These are phyloP conservation scores for Lophium mytilinum DNA, from an alignment of 495 filamentous ascomycete genomes.

Conservation along the genomic window DNA sequence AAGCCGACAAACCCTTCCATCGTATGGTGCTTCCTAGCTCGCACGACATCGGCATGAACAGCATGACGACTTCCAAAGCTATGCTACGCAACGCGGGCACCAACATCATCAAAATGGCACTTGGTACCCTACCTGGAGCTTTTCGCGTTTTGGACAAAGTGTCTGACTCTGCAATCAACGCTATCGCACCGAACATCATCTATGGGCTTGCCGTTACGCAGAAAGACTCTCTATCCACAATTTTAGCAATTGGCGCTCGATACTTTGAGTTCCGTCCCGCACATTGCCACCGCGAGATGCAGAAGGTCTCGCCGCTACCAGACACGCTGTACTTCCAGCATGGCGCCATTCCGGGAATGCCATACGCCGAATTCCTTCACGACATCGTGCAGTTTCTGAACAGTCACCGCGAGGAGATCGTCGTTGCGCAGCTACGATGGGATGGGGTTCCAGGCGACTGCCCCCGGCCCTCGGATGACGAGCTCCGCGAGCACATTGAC, in stretches of 20 bases:
- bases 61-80: conserved; percentile 37
- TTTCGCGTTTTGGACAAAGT: conserved; percentile 15
- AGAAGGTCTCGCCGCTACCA: conserved; percentile 31
- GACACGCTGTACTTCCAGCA: conserved; percentile 48
- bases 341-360: conserved; percentile 46
- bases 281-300: conserved; percentile 37
- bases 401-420: conserved; percentile 40
- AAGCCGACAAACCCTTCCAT: conserved; percentile 38
- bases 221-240: conserved; percentile 41
- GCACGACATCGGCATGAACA: conserved; percentile 51
- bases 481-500: conserved; percentile 37
- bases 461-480: conserved; percentile 36
- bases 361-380: conserved; percentile 41
- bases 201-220: conserved; percentile 46
- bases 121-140: conserved; percentile 20
- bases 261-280: conserved; percentile 52
- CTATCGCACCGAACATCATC: conserved; percentile 42
- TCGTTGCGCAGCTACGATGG: conserved; percentile 46
- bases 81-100: conserved; percentile 35
- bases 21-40: conserved; percentile 41
- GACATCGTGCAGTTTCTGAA: conserved; percentile 40
- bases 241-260: conserved; percentile 43
- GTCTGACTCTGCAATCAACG: conserved; percentile 16
- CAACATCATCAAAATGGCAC: conserved; percentile 35
- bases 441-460: conserved; percentile 46